A percentile compares a stretch with the other conserved stretches of the same genome.
These are phyloP conservation scores for Puccinia hordei DNA, from an alignment of 1,284 basidiomycete species.

Conservation along the genomic window DNA sequence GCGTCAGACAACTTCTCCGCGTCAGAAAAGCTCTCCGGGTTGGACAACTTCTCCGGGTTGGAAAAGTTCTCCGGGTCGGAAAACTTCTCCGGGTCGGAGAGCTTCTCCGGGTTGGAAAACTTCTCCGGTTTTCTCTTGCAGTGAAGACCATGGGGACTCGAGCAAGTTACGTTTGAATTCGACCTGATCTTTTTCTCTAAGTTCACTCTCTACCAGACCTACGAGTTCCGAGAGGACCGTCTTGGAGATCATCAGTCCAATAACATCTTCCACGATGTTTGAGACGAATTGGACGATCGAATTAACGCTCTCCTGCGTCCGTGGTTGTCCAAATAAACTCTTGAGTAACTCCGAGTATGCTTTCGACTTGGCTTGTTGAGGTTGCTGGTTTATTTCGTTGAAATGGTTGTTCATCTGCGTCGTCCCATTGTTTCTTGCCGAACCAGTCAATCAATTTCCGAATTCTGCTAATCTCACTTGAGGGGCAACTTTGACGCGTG, in stretches of 20 bases:
- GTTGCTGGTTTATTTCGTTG: slow-evolving; percentile 33
- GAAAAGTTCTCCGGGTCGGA: no score
- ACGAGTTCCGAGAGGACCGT: slow-evolving; percentile 81
- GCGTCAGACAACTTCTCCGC: no score
- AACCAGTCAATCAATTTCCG: no score
- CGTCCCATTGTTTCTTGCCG: no score
- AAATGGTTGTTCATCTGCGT: neutral
- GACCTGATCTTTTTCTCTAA: slow-evolving; percentile 65
- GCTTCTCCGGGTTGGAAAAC: no score
- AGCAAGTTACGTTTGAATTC: slow-evolving; percentile 71
- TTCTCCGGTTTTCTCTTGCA: no score
- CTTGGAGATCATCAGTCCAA: slow-evolving; percentile 78
- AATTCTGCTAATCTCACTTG: no score
- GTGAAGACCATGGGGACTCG: no score
- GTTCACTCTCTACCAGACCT: slow-evolving; percentile 63
- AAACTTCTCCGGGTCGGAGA: no score
- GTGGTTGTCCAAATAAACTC: neutral
- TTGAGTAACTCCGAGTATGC: slow-evolving; percentile 32
- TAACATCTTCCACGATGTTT: slow-evolving; percentile 74
- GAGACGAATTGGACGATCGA: slow-evolving; percentile 71
- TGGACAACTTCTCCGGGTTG: no score
- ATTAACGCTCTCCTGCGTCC: slow-evolving; percentile 63
- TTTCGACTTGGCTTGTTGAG: slow-evolving; percentile 17
- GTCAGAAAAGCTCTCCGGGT: no score
- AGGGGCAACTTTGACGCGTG: no score